Base-by-base conservation (phyloP, 2,329 filamentous ascomycete genomes). In the Xylaria sp. region DNA sequence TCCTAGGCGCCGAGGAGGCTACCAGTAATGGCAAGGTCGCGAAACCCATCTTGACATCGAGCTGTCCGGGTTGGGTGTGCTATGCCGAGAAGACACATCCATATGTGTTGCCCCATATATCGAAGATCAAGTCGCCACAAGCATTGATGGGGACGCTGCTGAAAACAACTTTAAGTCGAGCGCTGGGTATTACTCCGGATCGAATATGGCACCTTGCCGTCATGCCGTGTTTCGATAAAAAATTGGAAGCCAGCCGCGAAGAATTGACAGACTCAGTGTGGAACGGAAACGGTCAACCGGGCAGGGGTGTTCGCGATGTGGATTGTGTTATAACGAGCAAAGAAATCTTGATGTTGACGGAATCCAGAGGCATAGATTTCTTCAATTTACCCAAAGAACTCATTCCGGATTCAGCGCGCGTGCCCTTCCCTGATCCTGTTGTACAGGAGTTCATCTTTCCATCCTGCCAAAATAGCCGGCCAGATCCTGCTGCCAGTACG, bases 201-300 rank as follows among this genome's bases (percentile, higher is more conserved):
- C 89, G 90, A 74, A 94, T 99, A 78, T 99, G 95, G 93, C 95
- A 98, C 80, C 82, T 98, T 63, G 94, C 95, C 13, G 87, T 99
- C 55, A 99, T 99, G 96, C 96, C 96, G 23, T 99, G 96, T 80
- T 98, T 99, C 80, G 96, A 99, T 81, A 99, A 99, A 85, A 99
- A 99, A 81, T 87, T 99, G 34, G 96, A 99, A 82, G 96, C 96
- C 7, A 97, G 94, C 75, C 90, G 96, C 63, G 91, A 94, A 80
- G 96, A 99, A 81, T 87, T 99, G 48, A 98, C 94, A 0, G 92
- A 95, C 78, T 83, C 87, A 7, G 88, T 89, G 18, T 98, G 94
- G 94, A 84, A 81, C 63, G 84, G 81, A 50, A 82, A 82, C 62
- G 84, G 82, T 15, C 78, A 77, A 57, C 83, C 86, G 1, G 84